These are phyloP conservation scores for Phyllosticta capitalensis DNA, from an alignment of 2,329 filamentous ascomycete genomes.

Conservation along the genomic window DNA sequence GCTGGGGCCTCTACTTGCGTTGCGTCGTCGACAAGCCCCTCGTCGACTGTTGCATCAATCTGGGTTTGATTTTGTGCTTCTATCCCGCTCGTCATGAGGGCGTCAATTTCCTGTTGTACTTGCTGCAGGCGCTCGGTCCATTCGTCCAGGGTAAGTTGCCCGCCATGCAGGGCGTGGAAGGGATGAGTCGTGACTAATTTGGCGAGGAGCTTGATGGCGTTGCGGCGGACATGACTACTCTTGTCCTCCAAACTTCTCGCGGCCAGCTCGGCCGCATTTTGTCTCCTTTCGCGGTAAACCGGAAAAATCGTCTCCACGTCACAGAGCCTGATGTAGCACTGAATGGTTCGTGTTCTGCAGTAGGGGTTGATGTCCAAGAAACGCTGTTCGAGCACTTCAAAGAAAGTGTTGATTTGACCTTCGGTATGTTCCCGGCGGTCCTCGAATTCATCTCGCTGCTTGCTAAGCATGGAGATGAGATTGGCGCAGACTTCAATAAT, in stretches of 20 bases:
- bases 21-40: constrained; percentile 73
- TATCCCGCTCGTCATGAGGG: constrained; percentile 67
- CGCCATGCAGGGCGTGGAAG: constrained; percentile 84
- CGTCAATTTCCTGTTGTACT: constrained; percentile 72
- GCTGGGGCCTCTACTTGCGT: constrained; percentile 58
- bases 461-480: constrained; percentile 81
- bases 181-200: constrained; percentile 89
- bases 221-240: constrained; percentile 92
- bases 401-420: constrained; percentile 91
- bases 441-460: constrained; percentile 51
- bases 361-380: constrained; percentile 97
- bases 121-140: constrained; percentile 76
- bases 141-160: constrained; percentile 64
- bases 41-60: constrained; percentile 62
- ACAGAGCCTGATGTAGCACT: constrained; percentile 86
- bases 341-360: constrained; percentile 81
- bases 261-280: constrained; percentile 78
- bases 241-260: constrained; percentile 90
- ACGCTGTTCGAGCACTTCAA: constrained; percentile 90
- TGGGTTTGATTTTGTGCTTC: constrained; percentile 61
- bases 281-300: constrained; percentile 87
- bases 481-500: constrained; percentile 97
- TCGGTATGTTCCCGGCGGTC: constrained; percentile 89
- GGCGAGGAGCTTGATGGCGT: constrained; percentile 85
- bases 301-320: constrained; percentile 95